phyloP scores from a whole-genome alignment of 139 green algal species.

The Prasinococcaceae sp. region DNA sequence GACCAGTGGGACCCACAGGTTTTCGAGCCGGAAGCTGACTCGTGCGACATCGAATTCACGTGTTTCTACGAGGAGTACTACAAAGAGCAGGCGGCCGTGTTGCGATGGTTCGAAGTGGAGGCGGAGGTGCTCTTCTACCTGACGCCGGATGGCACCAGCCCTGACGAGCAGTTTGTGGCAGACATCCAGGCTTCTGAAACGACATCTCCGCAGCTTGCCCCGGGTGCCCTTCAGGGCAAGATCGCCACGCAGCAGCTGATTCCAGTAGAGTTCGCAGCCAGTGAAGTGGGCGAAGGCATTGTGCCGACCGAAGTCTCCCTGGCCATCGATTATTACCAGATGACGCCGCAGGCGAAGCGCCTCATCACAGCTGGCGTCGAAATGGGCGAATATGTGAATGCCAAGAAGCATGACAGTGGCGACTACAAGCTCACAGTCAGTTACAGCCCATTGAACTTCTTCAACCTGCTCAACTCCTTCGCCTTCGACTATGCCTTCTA shows the following conservation, averaged over 20 bases:
- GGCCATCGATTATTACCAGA: conserved; percentile 7
- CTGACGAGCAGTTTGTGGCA: too few species aligned
- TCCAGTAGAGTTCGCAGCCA: conserved; percentile 8
- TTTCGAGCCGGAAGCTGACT: neutral
- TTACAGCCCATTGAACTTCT: neutral
- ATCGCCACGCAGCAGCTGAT: conserved; percentile 1
- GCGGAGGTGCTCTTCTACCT: conserved; percentile 9
- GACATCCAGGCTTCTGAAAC: too few species aligned
- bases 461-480: conserved; percentile 12
- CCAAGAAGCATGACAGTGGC: conserved; percentile 14
- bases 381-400: conserved; percentile 3
- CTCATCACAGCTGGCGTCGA: too few species aligned
- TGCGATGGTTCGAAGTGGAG: conserved; percentile 11
- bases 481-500: conserved; percentile 7
- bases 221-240: too few species aligned
- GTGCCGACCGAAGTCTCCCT: neutral
- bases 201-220: too few species aligned
- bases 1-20: conserved; percentile 8
- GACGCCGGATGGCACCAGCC: too few species aligned
- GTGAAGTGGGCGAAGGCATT: too few species aligned
- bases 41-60: neutral
- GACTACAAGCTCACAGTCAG: conserved; percentile 5
- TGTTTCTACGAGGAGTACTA: conserved; percentile 12
- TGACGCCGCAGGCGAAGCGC: neutral
- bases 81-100: conserved; percentile 1